Percentiles rank a stretch among this genome's conserved stretches.
Conservation (phyloP, 73 alveolate species). For the Diophrys sp. region DNA sequence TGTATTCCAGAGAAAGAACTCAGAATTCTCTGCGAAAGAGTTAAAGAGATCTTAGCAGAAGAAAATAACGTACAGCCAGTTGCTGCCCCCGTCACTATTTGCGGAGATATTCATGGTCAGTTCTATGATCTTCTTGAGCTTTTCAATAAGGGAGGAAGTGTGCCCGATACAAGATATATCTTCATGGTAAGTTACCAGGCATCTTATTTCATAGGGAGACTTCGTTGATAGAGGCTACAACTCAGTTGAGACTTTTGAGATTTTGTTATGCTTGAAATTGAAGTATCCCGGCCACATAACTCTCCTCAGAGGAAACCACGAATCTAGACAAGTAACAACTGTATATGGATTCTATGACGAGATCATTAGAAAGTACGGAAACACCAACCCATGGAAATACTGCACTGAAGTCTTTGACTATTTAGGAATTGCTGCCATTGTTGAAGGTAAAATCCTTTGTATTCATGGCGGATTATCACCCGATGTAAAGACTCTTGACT, state of each 20-base stretch:
- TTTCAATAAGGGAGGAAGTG: slow-evolving; percentile 76
- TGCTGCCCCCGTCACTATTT: slow-evolving; percentile 93
- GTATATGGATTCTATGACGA: slow-evolving; percentile 95
- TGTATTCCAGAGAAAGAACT: slow-evolving; percentile 88
- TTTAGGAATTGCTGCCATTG: slow-evolving; percentile 87
- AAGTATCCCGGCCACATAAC: slow-evolving; percentile 87
- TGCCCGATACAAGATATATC: slow-evolving; percentile 76
- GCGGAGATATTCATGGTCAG: slow-evolving; percentile 98
- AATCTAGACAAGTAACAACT: slow-evolving; percentile 81
- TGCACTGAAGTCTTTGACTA: slow-evolving; percentile 91
- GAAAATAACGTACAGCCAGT: slow-evolving; percentile 96
- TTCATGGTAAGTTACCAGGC: slow-evolving; percentile 31
- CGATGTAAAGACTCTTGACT: slow-evolving; percentile 82
- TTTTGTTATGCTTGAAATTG: slow-evolving; percentile 81
- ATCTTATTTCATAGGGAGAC: slow-evolving; percentile 54
- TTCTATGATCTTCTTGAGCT: slow-evolving; percentile 88
- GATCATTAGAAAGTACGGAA: slow-evolving; percentile 90
- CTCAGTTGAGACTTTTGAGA: slow-evolving; percentile 92
- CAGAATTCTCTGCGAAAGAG: slow-evolving; percentile 82
- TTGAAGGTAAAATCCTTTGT: slow-evolving; percentile 87
- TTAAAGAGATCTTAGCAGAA: slow-evolving; percentile 91
- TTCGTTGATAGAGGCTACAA: slow-evolving; percentile 94
- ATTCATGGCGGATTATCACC: slow-evolving; percentile 97
- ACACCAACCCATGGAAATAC: slow-evolving; percentile 95
- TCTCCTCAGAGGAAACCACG: slow-evolving; percentile 92